phyloP scores from a whole-genome alignment of 139 green algal genomes.

The Chlamydomonas applanata region DNA sequence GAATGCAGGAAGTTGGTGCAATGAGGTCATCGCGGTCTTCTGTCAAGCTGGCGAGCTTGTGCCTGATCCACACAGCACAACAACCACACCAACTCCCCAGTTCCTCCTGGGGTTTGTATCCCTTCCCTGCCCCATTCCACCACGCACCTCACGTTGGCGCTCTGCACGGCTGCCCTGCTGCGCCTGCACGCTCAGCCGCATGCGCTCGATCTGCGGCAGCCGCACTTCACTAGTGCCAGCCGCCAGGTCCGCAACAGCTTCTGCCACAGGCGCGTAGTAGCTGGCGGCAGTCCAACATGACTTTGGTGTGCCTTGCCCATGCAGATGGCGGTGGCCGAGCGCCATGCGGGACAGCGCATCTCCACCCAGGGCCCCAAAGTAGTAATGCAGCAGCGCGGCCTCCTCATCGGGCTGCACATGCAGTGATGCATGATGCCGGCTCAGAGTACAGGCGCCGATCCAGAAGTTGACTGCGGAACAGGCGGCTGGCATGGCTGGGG shows the following conservation, averaged over 20 bases:
- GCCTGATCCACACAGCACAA: too few species aligned
- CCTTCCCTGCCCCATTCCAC: too few species aligned
- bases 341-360: slow-evolving; percentile 68
- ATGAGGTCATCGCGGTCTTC: too few species aligned
- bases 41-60: too few species aligned
- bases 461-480: too few species aligned
- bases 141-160: slow-evolving; percentile 45
- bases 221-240: background rate
- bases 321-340: slow-evolving; percentile 79
- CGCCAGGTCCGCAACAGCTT: slow-evolving; percentile 37
- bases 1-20: too few species aligned
- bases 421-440: background rate
- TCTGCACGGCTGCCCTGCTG: background rate
- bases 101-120: too few species aligned
- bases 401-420: slow-evolving; percentile 43
- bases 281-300: slow-evolving; percentile 74
- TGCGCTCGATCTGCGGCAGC: slow-evolving; percentile 52
- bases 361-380: slow-evolving; percentile 72
- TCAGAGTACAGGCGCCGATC: too few species aligned
- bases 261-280: slow-evolving; percentile 85
- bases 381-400: slow-evolving; percentile 73
- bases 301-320: slow-evolving; percentile 74
- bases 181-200: slow-evolving; percentile 47
- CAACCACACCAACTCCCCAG: too few species aligned
- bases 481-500: too few species aligned